A percentile compares a stretch with the other conserved stretches of the same genome.
These are phyloP conservation scores for Poa annua DNA, from an alignment of 176 grass and related monocot species.

Conservation along the genomic window DNA sequence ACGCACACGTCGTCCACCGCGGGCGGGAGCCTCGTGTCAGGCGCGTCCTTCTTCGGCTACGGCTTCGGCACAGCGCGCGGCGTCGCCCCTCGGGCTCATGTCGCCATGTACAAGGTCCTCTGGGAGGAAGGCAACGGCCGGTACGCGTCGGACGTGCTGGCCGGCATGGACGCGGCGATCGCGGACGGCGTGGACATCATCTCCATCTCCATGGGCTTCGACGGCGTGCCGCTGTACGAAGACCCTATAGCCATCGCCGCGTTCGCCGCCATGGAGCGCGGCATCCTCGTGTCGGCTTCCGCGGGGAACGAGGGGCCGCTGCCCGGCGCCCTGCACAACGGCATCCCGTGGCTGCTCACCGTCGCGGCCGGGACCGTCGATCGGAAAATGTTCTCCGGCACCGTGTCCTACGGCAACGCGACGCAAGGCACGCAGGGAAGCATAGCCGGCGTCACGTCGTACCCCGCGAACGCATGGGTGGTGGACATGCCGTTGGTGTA, in stretches of 20 bases:
- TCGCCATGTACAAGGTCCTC: constrained; percentile 77
- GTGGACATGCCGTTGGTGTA: constrained; percentile 47
- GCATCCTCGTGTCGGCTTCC: constrained; percentile 56
- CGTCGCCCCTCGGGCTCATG: constrained; percentile 55
- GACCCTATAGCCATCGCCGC: constrained; percentile 61
- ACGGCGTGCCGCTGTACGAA: constrained; percentile 48
- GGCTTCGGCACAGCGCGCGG: constrained; percentile 53
- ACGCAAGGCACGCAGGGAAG: constrained; percentile 16
- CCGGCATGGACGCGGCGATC: constrained; percentile 65
- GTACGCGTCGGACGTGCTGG: constrained; percentile 62
- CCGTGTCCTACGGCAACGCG: constrained; percentile 41
- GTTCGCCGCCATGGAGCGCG: constrained; percentile 54
- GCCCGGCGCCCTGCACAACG: constrained; percentile 49
- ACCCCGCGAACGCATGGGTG: constrained; percentile 48
- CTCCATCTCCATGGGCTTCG: constrained; percentile 61
- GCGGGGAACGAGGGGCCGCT: constrained; percentile 30
- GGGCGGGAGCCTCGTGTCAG: constrained; percentile 44
- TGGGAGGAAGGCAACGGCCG: constrained; percentile 38
- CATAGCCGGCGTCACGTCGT: constrained; percentile 44
- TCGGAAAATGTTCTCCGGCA: constrained; percentile 49
- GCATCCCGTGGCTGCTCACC: constrained; percentile 68
- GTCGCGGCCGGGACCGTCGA: constrained; percentile 59
- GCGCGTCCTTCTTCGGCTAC: constrained; percentile 73
- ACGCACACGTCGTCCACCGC: constrained; percentile 77
- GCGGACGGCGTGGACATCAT: constrained; percentile 67